A percentile compares a stretch with the other conserved stretches of the same genome.
These are phyloP conservation scores for Yarrowia sp. DNA, from an alignment of 805 yeast species.

Conservation along the genomic window DNA sequence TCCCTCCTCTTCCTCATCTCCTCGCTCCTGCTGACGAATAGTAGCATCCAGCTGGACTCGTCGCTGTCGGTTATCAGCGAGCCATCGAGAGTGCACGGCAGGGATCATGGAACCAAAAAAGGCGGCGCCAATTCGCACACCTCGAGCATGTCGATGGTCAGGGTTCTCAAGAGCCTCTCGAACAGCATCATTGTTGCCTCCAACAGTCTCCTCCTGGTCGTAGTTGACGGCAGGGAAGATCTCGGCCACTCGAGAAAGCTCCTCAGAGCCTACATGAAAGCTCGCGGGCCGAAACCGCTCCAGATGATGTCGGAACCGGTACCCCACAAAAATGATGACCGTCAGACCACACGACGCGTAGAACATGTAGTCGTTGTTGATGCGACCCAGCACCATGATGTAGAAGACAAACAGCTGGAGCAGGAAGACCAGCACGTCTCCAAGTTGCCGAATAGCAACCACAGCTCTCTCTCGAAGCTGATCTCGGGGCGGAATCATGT, in stretches of 20 bases:
- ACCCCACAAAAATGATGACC: slow-evolving; percentile 1
- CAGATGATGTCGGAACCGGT: slow-evolving; percentile 17
- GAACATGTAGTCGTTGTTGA: slow-evolving; percentile 23
- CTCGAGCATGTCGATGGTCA: slow-evolving; percentile 14
- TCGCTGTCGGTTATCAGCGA: slow-evolving; percentile 21
- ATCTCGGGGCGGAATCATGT: slow-evolving; percentile 2
- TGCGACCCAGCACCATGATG: slow-evolving; percentile 13
- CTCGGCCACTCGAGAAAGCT: slow-evolving; percentile 5
- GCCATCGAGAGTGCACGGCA: slow-evolving; percentile 23
- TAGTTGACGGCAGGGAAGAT: slow-evolving; percentile 20
- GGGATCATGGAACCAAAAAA: slow-evolving; percentile 25
- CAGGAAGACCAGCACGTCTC: slow-evolving; percentile 7
- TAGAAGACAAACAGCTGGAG: slow-evolving; percentile 22
- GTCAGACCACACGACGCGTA: slow-evolving; percentile 22
- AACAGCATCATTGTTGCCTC: not conserved
- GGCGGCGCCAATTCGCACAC: slow-evolving; percentile 8
- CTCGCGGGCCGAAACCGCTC: slow-evolving; percentile 20
- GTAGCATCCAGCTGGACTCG: not conserved
- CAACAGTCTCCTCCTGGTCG: slow-evolving; percentile 8
- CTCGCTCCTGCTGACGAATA: slow-evolving; percentile 11
- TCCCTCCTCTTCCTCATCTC: not conserved
- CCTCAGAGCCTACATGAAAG: slow-evolving; percentile 11
- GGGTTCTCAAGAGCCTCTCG: slow-evolving; percentile 19
- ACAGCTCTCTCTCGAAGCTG: not conserved
- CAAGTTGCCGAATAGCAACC: not conserved